Evolutionary conservation across 2,329 filamentous ascomycete genomes (phyloP), one percentile per base, ranked within the genome.

Genomic region (Hymenoscyphus fraxineus): DNA sequence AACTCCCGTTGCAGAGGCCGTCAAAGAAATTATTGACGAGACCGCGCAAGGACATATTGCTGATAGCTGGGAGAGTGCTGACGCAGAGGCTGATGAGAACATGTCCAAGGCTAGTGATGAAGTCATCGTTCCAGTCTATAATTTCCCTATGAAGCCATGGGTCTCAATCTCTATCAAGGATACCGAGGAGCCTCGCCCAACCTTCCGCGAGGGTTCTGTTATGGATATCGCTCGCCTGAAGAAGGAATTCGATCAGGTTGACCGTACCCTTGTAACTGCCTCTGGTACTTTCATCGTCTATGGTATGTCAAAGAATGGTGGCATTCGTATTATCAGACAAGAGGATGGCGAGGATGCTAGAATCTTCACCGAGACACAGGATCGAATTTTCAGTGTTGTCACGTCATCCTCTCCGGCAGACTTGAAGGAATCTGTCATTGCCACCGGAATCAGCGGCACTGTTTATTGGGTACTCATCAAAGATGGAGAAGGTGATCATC

Each of bases 201-300:
- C 82, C 60, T 88, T 98, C 76, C 88, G 89, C 44, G 87, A 92
- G 64, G 90, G 94, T 69, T 85, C 89, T 55, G 88, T 97, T 72
- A 91, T 97, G 82, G 92, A 97, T 71, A 95, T 99, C 74, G 94
- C 95, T 60, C 87, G 93, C 64, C 83, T 98, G 68, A 97, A 97
- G 83, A 98, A 98, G 80, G 93, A 97, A 5, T 98, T 98, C 73
- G 95, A 99, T 74, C 95, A 98, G 79, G 89, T 97, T 67, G 95
- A 99, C 75, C 91, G 96, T 69, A 96, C 93, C 68, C 84, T 99
- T 39, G 94, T 94, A 59, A 90, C 93, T 5, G 93, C 94, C 19
- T 94, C 92, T 32, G 88, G 92, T 74, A 90, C 89, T 66, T 97
- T 95, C 79, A 98, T 99, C 77, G 89, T 92, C 6, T 99, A 98